phyloP scores from a whole-genome alignment of 73 alveolate species.

The Stentor roeselii region DNA sequence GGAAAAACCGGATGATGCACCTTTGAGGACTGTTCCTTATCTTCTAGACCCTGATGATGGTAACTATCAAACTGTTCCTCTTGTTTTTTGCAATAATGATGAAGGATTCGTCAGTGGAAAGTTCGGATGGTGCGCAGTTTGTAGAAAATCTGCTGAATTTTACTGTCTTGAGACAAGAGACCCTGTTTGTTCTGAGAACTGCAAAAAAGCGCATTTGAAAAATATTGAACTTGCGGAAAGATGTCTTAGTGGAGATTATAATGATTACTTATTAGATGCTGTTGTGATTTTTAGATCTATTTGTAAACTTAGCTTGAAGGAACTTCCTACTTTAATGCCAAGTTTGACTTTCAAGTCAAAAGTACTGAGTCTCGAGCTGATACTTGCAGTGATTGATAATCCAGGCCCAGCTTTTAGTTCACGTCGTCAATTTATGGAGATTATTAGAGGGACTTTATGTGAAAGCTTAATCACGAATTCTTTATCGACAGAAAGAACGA shows the following conservation, averaged over 20 bases:
- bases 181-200: slow-evolving; percentile 89
- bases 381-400: slow-evolving; percentile 69
- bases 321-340: slow-evolving; percentile 47
- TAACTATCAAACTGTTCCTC: slow-evolving; percentile 43
- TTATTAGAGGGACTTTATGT: slow-evolving; percentile 77
- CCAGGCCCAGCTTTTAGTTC: slow-evolving; percentile 69
- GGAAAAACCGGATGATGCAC: slow-evolving; percentile 15
- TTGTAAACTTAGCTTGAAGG: slow-evolving; percentile 60
- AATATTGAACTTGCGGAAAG: slow-evolving; percentile 40
- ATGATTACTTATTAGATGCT: slow-evolving; percentile 56
- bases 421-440: slow-evolving; percentile 66
- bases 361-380: slow-evolving; percentile 77
- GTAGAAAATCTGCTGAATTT: slow-evolving; percentile 82
- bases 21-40: slow-evolving; percentile 27
- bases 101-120: slow-evolving; percentile 74
- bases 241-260: slow-evolving; percentile 44
- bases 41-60: slow-evolving; percentile 50
- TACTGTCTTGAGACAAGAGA: slow-evolving; percentile 83
- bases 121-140: slow-evolving; percentile 97
- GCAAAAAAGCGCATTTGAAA: slow-evolving; percentile 77
- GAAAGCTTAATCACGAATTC: slow-evolving; percentile 77
- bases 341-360: slow-evolving; percentile 60
- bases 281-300: slow-evolving; percentile 53
- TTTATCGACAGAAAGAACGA: slow-evolving; percentile 73
- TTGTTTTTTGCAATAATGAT: slow-evolving; percentile 78